phyloP scores from a whole-genome alignment of 345 rosid species.

The Eucalyptus cloeziana region DNA sequence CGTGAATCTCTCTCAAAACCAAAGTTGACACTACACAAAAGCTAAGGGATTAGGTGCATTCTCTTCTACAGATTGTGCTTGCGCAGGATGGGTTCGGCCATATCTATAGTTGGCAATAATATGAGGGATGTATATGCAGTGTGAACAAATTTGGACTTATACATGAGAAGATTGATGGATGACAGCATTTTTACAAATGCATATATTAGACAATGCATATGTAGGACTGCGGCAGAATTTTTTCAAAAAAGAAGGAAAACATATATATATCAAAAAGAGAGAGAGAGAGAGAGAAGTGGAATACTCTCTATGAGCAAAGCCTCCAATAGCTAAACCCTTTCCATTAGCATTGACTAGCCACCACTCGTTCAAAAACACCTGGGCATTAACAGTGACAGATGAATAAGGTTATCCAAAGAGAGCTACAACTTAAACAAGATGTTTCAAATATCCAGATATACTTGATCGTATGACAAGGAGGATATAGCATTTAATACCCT shows the following conservation, averaged over 20 bases:
- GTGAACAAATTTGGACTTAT: background rate
- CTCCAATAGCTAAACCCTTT: conserved; percentile 19
- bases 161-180: background rate
- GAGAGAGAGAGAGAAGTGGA: background rate
- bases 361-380: conserved; percentile 25
- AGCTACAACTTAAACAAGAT: background rate
- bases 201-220: background rate
- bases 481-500: background rate
- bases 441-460: background rate
- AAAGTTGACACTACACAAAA: background rate
- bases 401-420: background rate
- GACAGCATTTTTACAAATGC: background rate
- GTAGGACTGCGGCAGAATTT: background rate
- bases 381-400: background rate
- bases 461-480: background rate
- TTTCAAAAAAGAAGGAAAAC: background rate
- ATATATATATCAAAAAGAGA: background rate
- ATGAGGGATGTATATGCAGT: background rate
- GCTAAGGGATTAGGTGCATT: background rate
- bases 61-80: background rate
- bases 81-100: background rate
- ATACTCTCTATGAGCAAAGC: conserved; percentile 20
- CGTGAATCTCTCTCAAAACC: background rate
- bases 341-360: conserved; percentile 14
- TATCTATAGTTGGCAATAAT: background rate